phyloP scores from a whole-genome alignment of 768 basidiomycete genomes.

The Rickenella mellea region DNA sequence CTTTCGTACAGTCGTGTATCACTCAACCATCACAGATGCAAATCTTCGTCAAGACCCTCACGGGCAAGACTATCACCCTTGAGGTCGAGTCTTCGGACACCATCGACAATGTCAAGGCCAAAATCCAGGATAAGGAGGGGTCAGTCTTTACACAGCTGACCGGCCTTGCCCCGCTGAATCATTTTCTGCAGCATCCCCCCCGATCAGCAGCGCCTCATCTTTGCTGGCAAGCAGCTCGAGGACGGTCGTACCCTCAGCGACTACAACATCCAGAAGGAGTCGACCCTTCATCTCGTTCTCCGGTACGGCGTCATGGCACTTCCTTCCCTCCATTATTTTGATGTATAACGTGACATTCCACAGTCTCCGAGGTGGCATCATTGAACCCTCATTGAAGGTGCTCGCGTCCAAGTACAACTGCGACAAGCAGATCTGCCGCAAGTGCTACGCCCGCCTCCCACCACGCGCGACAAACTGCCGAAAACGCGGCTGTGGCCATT shows the following conservation, averaged over 20 bases:
- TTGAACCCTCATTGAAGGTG: constrained; percentile 97
- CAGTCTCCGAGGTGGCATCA: constrained; percentile 95
- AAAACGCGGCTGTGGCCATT: constrained; percentile 87
- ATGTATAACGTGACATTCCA: background rate
- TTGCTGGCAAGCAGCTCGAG: constrained; percentile 97
- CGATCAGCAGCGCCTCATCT: constrained; percentile 91
- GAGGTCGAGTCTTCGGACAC: constrained; percentile 97
- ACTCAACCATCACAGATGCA: constrained; percentile 31
- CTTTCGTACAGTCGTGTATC: background rate
- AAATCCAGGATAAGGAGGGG: constrained; percentile 77
- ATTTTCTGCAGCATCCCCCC: constrained; percentile 63
- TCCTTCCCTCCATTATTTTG: constrained; percentile 1
- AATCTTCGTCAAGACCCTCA: constrained; percentile 86
- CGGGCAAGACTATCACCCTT: constrained; percentile 96
- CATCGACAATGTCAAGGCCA: constrained; percentile 90
- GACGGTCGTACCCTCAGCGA: constrained; percentile 94
- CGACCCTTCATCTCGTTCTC: constrained; percentile 94
- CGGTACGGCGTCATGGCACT: constrained; percentile 44
- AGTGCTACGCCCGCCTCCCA: constrained; percentile 99
- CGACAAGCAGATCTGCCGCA: constrained; percentile 99
- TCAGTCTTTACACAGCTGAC: constrained; percentile 13
- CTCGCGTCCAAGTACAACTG: constrained; percentile 98
- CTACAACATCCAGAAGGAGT: constrained; percentile 99
- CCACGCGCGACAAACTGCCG: constrained; percentile 99
- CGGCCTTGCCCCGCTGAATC: background rate